Evolutionary conservation across 495 filamentous ascomycete genomes (phyloP), one percentile per base, ranked within the genome.

Genomic region (Hypoxylon intermedium): DNA sequence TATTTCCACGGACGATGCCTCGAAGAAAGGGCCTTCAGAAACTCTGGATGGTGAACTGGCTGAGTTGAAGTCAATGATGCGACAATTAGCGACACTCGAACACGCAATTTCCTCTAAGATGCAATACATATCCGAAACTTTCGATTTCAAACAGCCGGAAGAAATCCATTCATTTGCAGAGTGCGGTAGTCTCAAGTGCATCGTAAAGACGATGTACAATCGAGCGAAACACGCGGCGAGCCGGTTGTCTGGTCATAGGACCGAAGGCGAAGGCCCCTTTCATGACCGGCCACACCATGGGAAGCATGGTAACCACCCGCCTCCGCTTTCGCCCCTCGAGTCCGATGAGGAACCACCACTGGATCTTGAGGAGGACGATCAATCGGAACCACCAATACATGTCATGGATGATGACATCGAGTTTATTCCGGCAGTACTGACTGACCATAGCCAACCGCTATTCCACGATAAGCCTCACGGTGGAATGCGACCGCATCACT

Each of bases 1-100:
- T n/a, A 31, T 15, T 1, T 23, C 36, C 16, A 13, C 42, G 15
- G 52, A 64, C 6, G 44, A 33, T 0, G 7, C 24, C 30, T 36
- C 53, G 11, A 18, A 58, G 11, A 46, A 63, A 30, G 46, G 47
- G 6, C 30, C 42, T 21, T 40, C 50, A 13, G 36, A 60, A 6
- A 55, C 63, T 9, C 26, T 75, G 15, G 60, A 74, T 28, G 30
- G 54, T 15, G 70, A 76, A 13, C 59, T 72, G 54, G 66, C 63
- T 12, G 60, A 73, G n/a, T 61, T 78, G 7, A 63, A 75, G 43
- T 56, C 63, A 33, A 48, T 77, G 19, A 60, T 70, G 60, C 51
- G 67, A 38, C 70, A 68, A 18, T 40, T 74, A 9, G 48, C 59
- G 6, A 56, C 62, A 9, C 62, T 73, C 21, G 65, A 74, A 57